A percentile compares a stretch with the other conserved stretches of the same genome.
Evolutionary conservation across 1,139 yeast genomes (phyloP).

Genomic region (Yamadazyma dendronema): DNA sequence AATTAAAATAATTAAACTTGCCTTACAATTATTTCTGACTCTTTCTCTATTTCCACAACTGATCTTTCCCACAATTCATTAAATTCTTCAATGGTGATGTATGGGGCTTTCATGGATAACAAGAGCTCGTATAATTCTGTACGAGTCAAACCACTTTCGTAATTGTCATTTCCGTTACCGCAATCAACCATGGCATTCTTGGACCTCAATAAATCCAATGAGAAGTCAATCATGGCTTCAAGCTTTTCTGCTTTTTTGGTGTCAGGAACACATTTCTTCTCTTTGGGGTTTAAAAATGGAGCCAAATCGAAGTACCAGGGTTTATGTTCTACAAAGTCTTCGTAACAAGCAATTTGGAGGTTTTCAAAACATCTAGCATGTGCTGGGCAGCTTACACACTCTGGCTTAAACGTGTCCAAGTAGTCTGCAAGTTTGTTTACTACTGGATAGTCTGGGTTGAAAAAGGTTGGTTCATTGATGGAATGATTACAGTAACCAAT

Average conservation of each 20-base stretch:
- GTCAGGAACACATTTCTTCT: conserved; percentile 68
- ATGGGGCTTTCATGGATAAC: conserved; percentile 54
- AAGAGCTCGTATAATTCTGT: conserved; percentile 60
- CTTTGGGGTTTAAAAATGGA: conserved; percentile 54
- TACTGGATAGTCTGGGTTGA: conserved; percentile 19
- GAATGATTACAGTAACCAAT: conserved; percentile 73
- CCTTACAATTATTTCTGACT: conserved; percentile 84
- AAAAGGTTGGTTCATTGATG: conserved; percentile 36
- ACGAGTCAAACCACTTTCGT: conserved; percentile 51
- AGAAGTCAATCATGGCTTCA: conserved; percentile 63
- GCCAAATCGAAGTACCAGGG: conserved; percentile 56
- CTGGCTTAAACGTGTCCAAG: conserved; percentile 50
- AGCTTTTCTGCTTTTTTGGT: conserved; percentile 68
- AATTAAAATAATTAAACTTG: conserved; percentile 34
- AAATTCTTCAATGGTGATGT: conserved; percentile 70
- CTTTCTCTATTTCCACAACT: conserved; percentile 59
- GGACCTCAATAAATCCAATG: conserved; percentile 63
- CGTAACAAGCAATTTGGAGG: conserved; percentile 18
- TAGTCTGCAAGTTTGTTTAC: conserved; percentile 25
- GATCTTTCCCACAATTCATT: conserved; percentile 78
- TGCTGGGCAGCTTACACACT: conserved; percentile 74
- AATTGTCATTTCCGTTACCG: conserved; percentile 44
- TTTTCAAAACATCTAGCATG: conserved; percentile 63
- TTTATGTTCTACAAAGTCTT: conserved; percentile 47
- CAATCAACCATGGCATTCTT: conserved; percentile 70